phyloP scores from a whole-genome alignment of 345 rosid genomes.

The Zanthoxylum bungeanum region DNA sequence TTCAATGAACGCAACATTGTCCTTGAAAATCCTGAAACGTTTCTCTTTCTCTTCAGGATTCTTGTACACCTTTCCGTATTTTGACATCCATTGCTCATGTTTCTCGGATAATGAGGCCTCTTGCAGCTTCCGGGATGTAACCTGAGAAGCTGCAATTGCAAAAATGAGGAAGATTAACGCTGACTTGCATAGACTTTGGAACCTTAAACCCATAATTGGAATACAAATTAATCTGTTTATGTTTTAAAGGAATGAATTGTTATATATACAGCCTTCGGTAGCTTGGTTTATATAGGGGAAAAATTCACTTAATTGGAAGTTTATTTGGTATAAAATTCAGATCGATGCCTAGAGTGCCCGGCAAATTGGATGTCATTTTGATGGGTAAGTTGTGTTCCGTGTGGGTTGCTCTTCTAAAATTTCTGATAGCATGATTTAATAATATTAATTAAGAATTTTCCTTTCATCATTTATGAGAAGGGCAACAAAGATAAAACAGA shows the following conservation, averaged over 20 bases:
- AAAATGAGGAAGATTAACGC: conserved; percentile 9
- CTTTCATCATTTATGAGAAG: not conserved
- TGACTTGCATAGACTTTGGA: not conserved
- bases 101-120: conserved; percentile 15
- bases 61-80: conserved; percentile 17
- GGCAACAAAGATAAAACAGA: not conserved
- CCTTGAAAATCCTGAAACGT: conserved; percentile 29
- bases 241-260: not conserved
- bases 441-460: not conserved
- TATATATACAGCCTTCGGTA: not conserved
- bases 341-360: not conserved
- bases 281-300: conserved; percentile 11
- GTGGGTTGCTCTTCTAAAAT: not conserved
- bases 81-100: conserved; percentile 37
- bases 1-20: conserved; percentile 18
- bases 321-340: not conserved
- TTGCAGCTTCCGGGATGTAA: conserved; percentile 11
- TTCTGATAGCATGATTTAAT: not conserved
- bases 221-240: not conserved
- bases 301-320: not conserved
- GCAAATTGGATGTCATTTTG: conserved; percentile 5
- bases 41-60: conserved; percentile 19
- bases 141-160: conserved; percentile 9
- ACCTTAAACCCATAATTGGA: conserved; percentile 5
- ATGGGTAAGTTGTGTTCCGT: conserved; percentile 9